Evolutionary conservation across 192 early-diverging fungal genomes (phyloP), one percentile per base, ranked within the genome.

Genomic region (Umbelopsis vinacea): DNA sequence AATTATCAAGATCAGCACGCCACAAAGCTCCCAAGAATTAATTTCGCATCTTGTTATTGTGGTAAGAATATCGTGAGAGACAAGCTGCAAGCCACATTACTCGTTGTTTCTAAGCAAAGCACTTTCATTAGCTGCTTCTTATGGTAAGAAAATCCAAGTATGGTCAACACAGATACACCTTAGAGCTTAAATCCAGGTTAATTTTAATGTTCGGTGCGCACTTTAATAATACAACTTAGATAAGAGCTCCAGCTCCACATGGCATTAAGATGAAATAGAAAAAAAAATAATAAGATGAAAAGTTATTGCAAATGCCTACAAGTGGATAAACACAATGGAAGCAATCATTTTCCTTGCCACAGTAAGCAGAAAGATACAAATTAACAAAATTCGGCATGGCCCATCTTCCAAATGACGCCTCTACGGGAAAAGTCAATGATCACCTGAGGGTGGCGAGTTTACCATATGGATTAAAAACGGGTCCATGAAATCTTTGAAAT

Each of bases 101-200:
- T 37, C 26, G 15, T 29, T 37, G 7, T 22, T 26, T 54, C 57
- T 37, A 63, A n/a, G 57, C 26, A 33, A 15, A 43, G 6, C 5
- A 35, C 11, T 4, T 35, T 63, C 33, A 43, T 43, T 11, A 43
- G 40, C 3, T 63, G 11, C 57, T 63, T 38, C 29, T 63, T 63
- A 37, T 63, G 57, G 57, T 63, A 63, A 63, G 57, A 63, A 63
- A 63, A 22, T 63, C 57, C 57, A 63, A 26, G 57, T 29, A 63
- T 63, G 57, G 57, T 19, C 57, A 63, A 37, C 29, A 33, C 26
- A 57, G 23, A 50, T 50, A 50, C 7, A 50, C 48, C 15, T 5
- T 50, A 1, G 9, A 15, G 15, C 0, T 24, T 54, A 54, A 54
- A 26, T 26, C 10, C 15, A 17, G n/a, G 1, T 50, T n/a, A 21